phyloP scores from a whole-genome alignment of 805 yeast species.

The Saturnispora zaruensis region DNA sequence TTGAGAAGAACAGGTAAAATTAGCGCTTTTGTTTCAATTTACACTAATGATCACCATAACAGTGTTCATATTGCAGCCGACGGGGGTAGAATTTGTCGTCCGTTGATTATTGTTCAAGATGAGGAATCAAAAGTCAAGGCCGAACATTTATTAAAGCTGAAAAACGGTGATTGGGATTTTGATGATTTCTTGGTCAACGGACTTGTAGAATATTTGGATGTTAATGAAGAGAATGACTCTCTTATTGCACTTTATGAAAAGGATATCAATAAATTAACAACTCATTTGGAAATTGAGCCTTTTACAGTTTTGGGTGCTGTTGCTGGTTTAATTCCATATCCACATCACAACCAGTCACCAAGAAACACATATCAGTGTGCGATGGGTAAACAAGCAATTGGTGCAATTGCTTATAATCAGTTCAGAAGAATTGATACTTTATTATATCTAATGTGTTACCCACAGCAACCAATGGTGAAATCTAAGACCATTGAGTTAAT shows the following conservation, averaged over 20 bases:
- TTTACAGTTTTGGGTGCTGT: conserved; percentile 89
- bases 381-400: conserved; percentile 99
- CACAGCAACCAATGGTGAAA: conserved; percentile 99
- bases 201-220: conserved; percentile 90
- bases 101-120: conserved; percentile 76
- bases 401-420: conserved; percentile 97
- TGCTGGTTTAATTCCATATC: conserved; percentile 87
- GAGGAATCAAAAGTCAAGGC: conserved; percentile 64
- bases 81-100: conserved; percentile 98
- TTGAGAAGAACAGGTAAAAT: conserved; percentile 79
- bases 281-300: conserved; percentile 94
- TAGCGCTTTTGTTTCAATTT: conserved; percentile 85
- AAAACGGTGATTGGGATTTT: conserved; percentile 68
- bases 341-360: conserved; percentile 89
- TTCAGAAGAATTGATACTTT: conserved; percentile 91
- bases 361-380: conserved; percentile 92
- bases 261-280: conserved; percentile 47
- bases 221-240: conserved; percentile 94
- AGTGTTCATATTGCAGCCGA: conserved; percentile 98
- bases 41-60: conserved; percentile 78
- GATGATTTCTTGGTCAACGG: conserved; percentile 86
- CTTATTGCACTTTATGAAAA: conserved; percentile 82
- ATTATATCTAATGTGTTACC: conserved; percentile 93
- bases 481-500: conserved; percentile 94
- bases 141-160: conserved; percentile 55